Evolutionary conservation across 1,284 basidiomycete genomes (phyloP), one percentile per base, ranked within the genome.

Genomic region (Trametes versicolor): DNA sequence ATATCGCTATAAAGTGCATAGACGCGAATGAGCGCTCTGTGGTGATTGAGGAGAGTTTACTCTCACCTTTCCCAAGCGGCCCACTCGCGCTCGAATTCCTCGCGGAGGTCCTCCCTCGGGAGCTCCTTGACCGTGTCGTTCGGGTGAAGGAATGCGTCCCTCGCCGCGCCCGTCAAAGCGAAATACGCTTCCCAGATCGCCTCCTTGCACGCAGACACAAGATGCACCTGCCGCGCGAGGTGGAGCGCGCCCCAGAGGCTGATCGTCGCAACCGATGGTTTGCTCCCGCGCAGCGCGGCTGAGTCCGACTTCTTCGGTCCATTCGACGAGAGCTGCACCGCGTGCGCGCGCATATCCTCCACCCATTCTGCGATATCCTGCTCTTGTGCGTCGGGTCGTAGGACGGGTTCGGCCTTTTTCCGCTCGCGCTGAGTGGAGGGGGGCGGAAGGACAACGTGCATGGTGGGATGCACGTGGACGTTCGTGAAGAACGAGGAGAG

Each of bases 11-110:
- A 64, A 29, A 50, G 32, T 4, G 36, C 13, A 43, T 29, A 19
- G 41, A 12, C 27, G 15, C 23, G 49, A 41, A 55, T 41, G 15
- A 50, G 27, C 58, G 54, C 2, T 17, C 17, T 7, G 17, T 43
- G 3, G 17, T 2, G 6, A 4, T 2, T 36, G 62, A 34, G 29
- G 55, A 50, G 21, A 51, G 19, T 23, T 9, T 13, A 41, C 60
- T 12, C 88, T 70, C 59, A 92, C 91, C 81, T 84, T 76, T 87
- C 82, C 91, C 91, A 93, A 61, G 86, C 86, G 13, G 77, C 74
- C 89, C 91, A 92, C 47, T 85, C 85, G 1, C 78, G 75, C 50
- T 91, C 89, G 63, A 93, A 93, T 60, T 87, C 84, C 63, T 86
- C 85, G 9, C 85, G 81, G 21, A 81, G 74, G n/a, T 80, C 77